These are phyloP conservation scores for Calonectria pauciramosa DNA, from an alignment of 2,329 filamentous ascomycete genomes.

Conservation along the genomic window DNA sequence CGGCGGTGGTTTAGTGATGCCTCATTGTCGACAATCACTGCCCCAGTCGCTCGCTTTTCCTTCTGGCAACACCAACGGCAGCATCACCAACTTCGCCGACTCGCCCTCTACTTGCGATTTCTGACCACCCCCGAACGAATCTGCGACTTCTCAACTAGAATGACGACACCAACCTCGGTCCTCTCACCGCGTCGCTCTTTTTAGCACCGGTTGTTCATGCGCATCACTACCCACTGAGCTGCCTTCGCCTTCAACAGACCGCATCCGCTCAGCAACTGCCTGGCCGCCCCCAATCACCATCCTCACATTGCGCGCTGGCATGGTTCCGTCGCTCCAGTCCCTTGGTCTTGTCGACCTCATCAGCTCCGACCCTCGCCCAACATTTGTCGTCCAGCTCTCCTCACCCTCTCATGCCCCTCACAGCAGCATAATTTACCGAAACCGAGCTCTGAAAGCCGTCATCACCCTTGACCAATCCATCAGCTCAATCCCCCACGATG, in stretches of 20 bases:
- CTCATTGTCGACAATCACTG: conserved; percentile 13
- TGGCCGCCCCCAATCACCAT: conserved; percentile 14
- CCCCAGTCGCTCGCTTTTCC: conserved; percentile 14
- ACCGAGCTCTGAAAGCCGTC: conserved; percentile 52
- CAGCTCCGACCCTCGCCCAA: conserved; percentile 57
- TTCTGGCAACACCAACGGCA: background rate
- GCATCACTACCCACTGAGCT: conserved; percentile 2
- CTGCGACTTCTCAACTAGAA: conserved; percentile 14
- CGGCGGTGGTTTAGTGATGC: conserved; percentile 21
- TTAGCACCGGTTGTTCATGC: conserved; percentile 24
- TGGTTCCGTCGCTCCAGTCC: conserved; percentile 42
- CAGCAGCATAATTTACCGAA: conserved; percentile 52
- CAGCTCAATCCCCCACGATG: conserved; percentile 46
- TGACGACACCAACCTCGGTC: conserved; percentile 23
- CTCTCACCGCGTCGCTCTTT: conserved; percentile 22
- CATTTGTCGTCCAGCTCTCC: conserved; percentile 53
- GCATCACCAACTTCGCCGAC: background rate
- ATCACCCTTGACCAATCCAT: conserved; percentile 50
- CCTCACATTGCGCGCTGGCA: conserved; percentile 34
- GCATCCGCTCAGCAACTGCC: conserved; percentile 2
- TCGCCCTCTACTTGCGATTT: background rate
- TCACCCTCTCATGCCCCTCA: conserved; percentile 21
- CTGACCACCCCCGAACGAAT: background rate
- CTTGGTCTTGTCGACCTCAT: conserved; percentile 57
- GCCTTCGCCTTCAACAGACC: background rate